Conservation (phyloP, 495 filamentous ascomycete species). For the Penicillium odoratum region DNA sequence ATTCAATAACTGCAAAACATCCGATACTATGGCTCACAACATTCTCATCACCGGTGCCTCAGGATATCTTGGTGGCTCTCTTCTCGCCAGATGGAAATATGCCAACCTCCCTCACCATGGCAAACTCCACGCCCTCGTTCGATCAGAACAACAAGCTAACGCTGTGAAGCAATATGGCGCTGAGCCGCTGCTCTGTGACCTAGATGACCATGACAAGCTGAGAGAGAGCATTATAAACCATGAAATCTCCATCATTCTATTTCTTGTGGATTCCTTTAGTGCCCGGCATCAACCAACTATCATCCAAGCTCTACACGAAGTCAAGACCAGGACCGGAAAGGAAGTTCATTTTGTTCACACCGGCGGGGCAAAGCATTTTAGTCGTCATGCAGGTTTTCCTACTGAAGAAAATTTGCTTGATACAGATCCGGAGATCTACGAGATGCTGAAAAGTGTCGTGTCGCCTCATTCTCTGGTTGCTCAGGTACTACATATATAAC, state of each 20-base stretch:
- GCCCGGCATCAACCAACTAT: conserved; percentile 20
- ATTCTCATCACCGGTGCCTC: conserved; percentile 53
- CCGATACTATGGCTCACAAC: conserved; percentile 25
- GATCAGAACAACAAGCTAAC: conserved; percentile 41
- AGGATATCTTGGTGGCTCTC: conserved; percentile 50
- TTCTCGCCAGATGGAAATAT: conserved; percentile 39
- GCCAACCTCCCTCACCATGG: conserved; percentile 39
- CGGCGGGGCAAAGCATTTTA: conserved; percentile 38
- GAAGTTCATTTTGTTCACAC: conserved; percentile 48
- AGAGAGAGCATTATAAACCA: conserved; percentile 35
- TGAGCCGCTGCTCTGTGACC: conserved; percentile 35
- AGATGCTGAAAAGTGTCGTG: conserved; percentile 34
- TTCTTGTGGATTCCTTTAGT: not conserved
- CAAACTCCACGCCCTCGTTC: conserved; percentile 45
- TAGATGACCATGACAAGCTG: conserved; percentile 29
- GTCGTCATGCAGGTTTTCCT: conserved; percentile 28
- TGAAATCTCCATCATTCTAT: conserved; percentile 46
- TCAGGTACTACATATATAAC: not conserved
- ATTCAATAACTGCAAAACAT: not conserved
- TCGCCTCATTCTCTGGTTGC: not conserved
- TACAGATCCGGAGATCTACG: conserved; percentile 41
- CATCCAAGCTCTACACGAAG: conserved; percentile 42
- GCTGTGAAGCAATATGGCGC: conserved; percentile 45
- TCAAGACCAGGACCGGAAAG: conserved; percentile 36
- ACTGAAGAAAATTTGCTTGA: conserved; percentile 39